These are phyloP conservation scores for Zygosaccharomyces bailii DNA, from an alignment of 805 yeast species.

Conservation along the genomic window DNA sequence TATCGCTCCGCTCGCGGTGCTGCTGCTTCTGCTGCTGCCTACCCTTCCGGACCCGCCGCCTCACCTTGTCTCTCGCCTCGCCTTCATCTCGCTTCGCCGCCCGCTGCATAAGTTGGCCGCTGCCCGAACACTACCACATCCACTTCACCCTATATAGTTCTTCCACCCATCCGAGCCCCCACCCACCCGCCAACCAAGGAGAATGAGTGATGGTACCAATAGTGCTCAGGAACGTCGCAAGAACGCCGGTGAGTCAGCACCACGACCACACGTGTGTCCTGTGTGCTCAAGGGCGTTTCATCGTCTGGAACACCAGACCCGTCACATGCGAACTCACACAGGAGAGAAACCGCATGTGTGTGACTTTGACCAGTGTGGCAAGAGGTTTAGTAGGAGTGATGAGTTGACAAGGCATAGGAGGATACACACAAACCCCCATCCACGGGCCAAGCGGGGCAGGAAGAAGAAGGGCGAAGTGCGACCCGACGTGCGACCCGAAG, in stretches of 20 bases:
- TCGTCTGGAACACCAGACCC: constrained; percentile 71
- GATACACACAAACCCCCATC: constrained; percentile 68
- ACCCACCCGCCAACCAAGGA: too few species aligned
- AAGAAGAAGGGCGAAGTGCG: constrained; percentile 32
- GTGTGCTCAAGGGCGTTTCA: constrained; percentile 73
- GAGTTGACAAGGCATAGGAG: constrained; percentile 71
- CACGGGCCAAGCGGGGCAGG: constrained; percentile 54
- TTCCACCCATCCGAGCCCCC: too few species aligned
- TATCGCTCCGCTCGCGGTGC: too few species aligned
- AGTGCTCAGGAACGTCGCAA: constrained; percentile 5
- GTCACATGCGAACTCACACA: constrained; percentile 77
- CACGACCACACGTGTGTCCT: constrained; percentile 68
- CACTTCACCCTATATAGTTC: too few species aligned
- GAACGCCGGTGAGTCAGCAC: constrained; percentile 27
- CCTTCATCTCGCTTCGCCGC: neutral
- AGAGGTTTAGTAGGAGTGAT: constrained; percentile 66
- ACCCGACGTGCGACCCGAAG: constrained; percentile 1
- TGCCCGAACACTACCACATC: neutral
- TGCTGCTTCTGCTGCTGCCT: too few species aligned
- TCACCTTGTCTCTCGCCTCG: neutral
- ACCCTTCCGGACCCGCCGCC: neutral
- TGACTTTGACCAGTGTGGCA: constrained; percentile 64
- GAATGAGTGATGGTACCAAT: neutral
- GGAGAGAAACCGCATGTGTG: constrained; percentile 83
- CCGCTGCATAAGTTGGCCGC: neutral